Evolutionary conservation across 306 rosid species (phyloP), one percentile per base, ranked within the genome.

Genomic region (Sicyos baderoa): DNA sequence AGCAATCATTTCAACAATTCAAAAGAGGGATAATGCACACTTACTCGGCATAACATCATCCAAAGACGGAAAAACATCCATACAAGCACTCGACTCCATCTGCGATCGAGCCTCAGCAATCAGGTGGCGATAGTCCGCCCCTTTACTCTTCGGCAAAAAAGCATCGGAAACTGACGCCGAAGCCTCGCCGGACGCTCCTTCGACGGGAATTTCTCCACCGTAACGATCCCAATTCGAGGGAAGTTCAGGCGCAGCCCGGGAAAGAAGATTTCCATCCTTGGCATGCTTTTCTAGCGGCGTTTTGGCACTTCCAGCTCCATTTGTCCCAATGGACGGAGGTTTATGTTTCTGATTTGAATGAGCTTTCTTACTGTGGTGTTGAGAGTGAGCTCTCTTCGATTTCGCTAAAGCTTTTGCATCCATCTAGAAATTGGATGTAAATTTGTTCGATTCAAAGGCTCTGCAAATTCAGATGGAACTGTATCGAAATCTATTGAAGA

Each of bases 171-270:
- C 44, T 71, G 59, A 80, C 52, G 70, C 78, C 19, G 69, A 35
- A 68, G 32, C 67, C 50, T 64, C 76, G 63, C 12, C 65, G 6
- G 79, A 55, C 0, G 75, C 13, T 19, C 63, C 78, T 75, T 67
- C 83, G 37, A 65, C 53, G 35, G 62, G 72, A 22, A 71, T 61
- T 54, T 83, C 86, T 5, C 81, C 92, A 6, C 70, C 88, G 4
- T 91, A 91, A 4, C 96, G 90, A 62, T 89, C 95, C 95, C 90
- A 91, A 77, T 89, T 87, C 0, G 85, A 49, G 16, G 95, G 97
- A 47, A 91, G 86, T 18, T 51, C 71, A 3, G 90, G 63, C 19
- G 74, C 59, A 51, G 70, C 76, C 75, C 23, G 79, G 66, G 78
- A 21, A 8, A 63, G 74, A 48, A 55, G 60, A 61, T 72, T 55